Base-by-base conservation (phyloP, 1,139 yeast genomes). In the Suhomyces anneliseae region DNA sequence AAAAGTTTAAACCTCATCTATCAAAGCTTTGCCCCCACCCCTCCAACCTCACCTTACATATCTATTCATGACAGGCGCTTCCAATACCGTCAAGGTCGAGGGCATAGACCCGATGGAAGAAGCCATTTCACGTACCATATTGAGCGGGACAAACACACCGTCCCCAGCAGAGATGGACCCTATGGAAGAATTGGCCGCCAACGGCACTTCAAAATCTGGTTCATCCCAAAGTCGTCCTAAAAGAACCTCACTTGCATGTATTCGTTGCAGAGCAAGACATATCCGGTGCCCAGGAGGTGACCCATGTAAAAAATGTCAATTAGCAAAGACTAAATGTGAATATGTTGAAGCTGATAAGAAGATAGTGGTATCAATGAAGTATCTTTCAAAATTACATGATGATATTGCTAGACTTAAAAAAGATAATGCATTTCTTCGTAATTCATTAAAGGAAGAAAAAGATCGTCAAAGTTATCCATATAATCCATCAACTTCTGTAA, bases 231-330 rank as follows among this genome's bases (percentile, higher is more conserved):
- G 24, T 3, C 32, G 32, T 4, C 51, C 48, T 27, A 73, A 72
- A 47, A 53, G 78, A 45, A 69, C 73, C 4, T 60, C 70, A 8
- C 56, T 73, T 45, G 79, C 80, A 1, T 88, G 95, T 60, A 81
- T 83, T 12, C 68, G 90, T 41, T 88, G 96, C 59, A 72, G 95
- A 37, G 78, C 82, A 42, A 74, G 93, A 47, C 95, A 88, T 63
- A 83, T 85, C 36, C 79, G 87, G 53, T 88, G 96, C 60, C 90
- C 90, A 9, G 95, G 95, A 1, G 93, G 90, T 1, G 79, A 83
- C 36, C 90, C 92, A 0, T 88, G 96, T 62, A 67, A 72, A 46
- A 83, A 84, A 57, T 88, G 96, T 61, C 69, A 66, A 15, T 64
- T 76, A 43, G 81, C 87, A 14, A 77, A 75, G 46, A 71, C 83